Evolutionary conservation across 2,329 filamentous ascomycete species (phyloP).

Genomic region (Paraconiothyrium brasiliense): DNA sequence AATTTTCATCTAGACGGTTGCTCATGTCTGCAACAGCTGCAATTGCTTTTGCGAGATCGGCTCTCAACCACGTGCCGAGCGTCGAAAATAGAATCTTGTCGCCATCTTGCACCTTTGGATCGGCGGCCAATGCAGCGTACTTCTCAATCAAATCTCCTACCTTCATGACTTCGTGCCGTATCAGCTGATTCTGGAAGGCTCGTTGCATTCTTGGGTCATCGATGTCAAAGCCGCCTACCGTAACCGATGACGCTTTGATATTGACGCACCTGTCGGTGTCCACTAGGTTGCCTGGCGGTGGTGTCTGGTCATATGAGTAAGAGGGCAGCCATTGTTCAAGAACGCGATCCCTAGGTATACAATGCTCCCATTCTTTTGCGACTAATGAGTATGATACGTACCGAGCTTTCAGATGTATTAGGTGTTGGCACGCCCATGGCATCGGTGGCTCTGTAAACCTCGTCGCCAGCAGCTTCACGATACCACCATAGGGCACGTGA

Average conservation of each 20-base stretch:
- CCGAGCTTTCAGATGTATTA: conserved; percentile 2
- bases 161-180: conserved; percentile 12
- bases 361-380: no score
- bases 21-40: not conserved
- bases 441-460: not conserved
- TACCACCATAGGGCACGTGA: conserved; percentile 15
- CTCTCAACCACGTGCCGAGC: conserved; percentile 13
- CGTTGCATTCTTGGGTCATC: conserved; percentile 12
- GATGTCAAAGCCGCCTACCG: conserved; percentile 15
- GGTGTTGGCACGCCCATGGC: conserved; percentile 1
- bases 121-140: conserved; percentile 11
- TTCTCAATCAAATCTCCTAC: conserved; percentile 7
- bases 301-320: not conserved
- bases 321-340: not conserved
- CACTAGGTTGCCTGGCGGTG: not conserved
- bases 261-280: conserved; percentile 9
- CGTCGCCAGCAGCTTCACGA: conserved; percentile 14
- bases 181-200: conserved; percentile 17
- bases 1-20: not conserved
- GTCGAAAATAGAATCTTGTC: conserved; percentile 11
- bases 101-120: not conserved
- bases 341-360: not conserved
- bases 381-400: not conserved
- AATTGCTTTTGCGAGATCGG: conserved; percentile 5
- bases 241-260: conserved; percentile 11